Evolutionary conservation across 2,329 filamentous ascomycete genomes (phyloP).

Genomic region (Curvularia eragrostidis): DNA sequence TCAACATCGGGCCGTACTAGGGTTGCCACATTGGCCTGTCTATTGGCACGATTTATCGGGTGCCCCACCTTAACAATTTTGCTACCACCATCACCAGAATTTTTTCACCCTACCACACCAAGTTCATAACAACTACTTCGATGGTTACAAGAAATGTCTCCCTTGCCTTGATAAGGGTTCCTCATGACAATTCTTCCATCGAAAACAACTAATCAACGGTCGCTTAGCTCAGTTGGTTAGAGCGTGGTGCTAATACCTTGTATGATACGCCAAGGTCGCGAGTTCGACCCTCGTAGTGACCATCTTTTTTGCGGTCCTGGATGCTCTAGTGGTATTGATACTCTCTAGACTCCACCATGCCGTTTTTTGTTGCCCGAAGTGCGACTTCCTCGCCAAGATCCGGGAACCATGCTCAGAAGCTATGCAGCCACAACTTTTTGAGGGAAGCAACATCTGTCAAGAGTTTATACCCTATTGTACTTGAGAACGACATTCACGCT

Average conservation of each 20-base stretch:
- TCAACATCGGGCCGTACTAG: neutral
- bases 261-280: constrained; percentile 22
- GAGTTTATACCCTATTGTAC: neutral
- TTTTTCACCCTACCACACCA: constrained; percentile 3
- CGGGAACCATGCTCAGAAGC: neutral
- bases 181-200: neutral
- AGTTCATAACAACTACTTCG: neutral
- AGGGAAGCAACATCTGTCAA: neutral
- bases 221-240: constrained; percentile 26
- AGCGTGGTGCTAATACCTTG: constrained; percentile 25
- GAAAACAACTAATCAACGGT: constrained; percentile 17
- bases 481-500: neutral
- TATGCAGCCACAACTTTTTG: neutral
- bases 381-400: neutral
- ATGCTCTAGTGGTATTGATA: neutral
- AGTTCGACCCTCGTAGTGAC: constrained; percentile 25
- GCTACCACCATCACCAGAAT: constrained; percentile 2
- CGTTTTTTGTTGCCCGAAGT: neutral
- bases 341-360: neutral
- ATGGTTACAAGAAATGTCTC: too few species aligned
- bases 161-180: neutral
- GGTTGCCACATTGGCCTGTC: neutral
- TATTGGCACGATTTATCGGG: neutral
- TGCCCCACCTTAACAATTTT: constrained; percentile 7
- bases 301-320: constrained; percentile 14